A percentile compares a stretch with the other conserved stretches of the same genome.
These are phyloP conservation scores for Leccinellum rugosiceps DNA, from an alignment of 768 basidiomycete species.

Conservation along the genomic window DNA sequence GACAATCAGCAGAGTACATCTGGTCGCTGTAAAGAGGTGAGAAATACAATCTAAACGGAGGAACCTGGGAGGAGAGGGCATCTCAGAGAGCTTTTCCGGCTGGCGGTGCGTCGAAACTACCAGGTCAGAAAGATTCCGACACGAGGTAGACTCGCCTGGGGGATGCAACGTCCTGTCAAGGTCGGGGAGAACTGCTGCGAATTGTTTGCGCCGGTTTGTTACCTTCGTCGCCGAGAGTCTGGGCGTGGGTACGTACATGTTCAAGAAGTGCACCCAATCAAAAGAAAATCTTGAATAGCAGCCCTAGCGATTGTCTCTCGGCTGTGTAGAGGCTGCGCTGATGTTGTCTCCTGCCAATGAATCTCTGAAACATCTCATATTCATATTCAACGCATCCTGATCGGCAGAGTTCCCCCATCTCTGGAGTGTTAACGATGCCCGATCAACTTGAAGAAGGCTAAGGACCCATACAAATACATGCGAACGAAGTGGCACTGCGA, in stretches of 20 bases:
- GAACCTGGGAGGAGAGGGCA: neutral
- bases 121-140: neutral
- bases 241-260: neutral
- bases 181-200: neutral
- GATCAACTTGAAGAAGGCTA: neutral
- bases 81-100: neutral
- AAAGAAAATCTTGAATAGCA: neutral
- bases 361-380: neutral
- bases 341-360: neutral
- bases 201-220: neutral
- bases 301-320: neutral
- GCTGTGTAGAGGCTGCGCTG: conserved; percentile 10
- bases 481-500: neutral
- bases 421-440: neutral
- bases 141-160: no score
- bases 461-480: neutral
- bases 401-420: neutral
- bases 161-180: no score
- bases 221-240: neutral
- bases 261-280: neutral
- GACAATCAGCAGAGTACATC: neutral
- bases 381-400: neutral
- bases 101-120: neutral
- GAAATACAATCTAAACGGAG: neutral
- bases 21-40: neutral